Evolutionary conservation across 176 grass and related monocot genomes (phyloP).

Genomic region (Carex kokanica): DNA sequence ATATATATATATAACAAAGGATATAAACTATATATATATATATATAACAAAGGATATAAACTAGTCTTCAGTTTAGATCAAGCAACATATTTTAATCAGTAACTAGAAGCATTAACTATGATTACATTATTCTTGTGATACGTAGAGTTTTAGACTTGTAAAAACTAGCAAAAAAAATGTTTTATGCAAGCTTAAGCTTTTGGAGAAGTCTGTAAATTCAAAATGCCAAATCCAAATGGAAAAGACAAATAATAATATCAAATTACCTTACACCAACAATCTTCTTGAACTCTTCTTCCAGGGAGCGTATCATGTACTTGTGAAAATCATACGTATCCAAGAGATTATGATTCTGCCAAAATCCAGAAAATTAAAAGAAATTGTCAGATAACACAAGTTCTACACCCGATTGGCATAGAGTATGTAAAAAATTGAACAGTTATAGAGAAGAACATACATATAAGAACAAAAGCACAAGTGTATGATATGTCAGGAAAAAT

Average conservation of each 20-base stretch:
- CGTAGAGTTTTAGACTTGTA: not conserved
- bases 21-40: too few relatives aligned
- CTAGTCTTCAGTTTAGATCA: not conserved
- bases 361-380: slow-evolving; percentile 32
- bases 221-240: slow-evolving; percentile 10
- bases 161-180: not conserved
- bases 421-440: not conserved
- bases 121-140: not conserved
- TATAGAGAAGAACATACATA: not conserved
- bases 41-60: not conserved
- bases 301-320: slow-evolving; percentile 87
- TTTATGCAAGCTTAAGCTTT: not conserved
- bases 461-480: not conserved
- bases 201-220: not conserved
- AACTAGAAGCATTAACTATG: not conserved
- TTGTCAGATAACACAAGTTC: not conserved
- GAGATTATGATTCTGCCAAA: slow-evolving; percentile 86
- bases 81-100: not conserved
- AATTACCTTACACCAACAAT: slow-evolving; percentile 96
- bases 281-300: slow-evolving; percentile 97
- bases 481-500: not conserved
- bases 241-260: not conserved
- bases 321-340: slow-evolving; percentile 76
- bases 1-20: too few relatives aligned
- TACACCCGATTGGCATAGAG: not conserved